phyloP scores from a whole-genome alignment of 2,329 filamentous ascomycete genomes.

The Pseudocercospora crystallina region DNA sequence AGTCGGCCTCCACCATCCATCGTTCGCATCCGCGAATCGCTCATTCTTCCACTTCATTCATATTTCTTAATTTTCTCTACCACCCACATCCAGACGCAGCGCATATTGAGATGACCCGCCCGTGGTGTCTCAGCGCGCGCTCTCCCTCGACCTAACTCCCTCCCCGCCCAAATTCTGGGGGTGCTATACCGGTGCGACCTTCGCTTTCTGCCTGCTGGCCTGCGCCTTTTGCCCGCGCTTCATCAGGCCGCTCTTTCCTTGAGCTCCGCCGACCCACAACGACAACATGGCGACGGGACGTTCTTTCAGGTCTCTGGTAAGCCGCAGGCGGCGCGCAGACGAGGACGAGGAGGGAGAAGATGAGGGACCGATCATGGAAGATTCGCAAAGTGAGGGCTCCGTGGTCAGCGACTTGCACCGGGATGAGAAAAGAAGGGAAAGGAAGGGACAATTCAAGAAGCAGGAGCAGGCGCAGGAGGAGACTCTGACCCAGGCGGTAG shows the following conservation, averaged over 20 bases:
- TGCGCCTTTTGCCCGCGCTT: neutral
- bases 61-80: too few species aligned
- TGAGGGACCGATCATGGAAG: conserved; percentile 55
- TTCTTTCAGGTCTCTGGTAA: conserved; percentile 63
- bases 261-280: conserved; percentile 8
- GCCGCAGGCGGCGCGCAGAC: conserved; percentile 66
- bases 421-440: conserved; percentile 43
- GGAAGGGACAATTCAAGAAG: conserved; percentile 30
- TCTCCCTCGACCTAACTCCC: conserved; percentile 4
- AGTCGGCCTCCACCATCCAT: too few species aligned
- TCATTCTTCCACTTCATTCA: too few species aligned
- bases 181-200: conserved; percentile 4
- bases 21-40: too few species aligned
- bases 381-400: conserved; percentile 64
- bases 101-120: conserved; percentile 3
- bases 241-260: conserved; percentile 9
- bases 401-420: conserved; percentile 57
- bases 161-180: neutral
- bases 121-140: conserved; percentile 6
- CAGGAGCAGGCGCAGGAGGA: conserved; percentile 42
- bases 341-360: conserved; percentile 70
- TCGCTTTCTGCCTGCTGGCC: conserved; percentile 1
- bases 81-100: neutral
- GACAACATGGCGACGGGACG: conserved; percentile 53
- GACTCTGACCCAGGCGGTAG: conserved; percentile 52